phyloP scores from a whole-genome alignment of 768 basidiomycete species.

The Suillus alpinus region DNA sequence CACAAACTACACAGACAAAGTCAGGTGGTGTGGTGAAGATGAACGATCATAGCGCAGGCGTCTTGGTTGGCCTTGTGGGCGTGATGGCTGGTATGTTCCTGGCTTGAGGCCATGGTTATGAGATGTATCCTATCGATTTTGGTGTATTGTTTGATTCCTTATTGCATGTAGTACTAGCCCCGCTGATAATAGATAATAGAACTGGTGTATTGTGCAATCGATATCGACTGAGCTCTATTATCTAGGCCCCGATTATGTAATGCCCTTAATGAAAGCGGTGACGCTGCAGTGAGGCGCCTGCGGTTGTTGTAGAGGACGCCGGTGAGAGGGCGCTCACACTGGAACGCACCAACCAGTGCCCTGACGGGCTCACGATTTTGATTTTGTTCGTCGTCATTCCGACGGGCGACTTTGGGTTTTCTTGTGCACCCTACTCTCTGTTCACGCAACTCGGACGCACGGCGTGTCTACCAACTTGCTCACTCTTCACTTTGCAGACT shows the following conservation, averaged over 20 bases:
- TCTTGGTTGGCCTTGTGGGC: slow-evolving; percentile 20
- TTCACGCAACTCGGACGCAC: background rate
- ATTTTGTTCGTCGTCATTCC: background rate
- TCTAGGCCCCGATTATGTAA: background rate
- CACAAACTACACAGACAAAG: slow-evolving; percentile 17
- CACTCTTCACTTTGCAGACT: background rate
- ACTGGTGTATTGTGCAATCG: background rate
- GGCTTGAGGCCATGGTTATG: background rate
- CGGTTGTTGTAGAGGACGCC: background rate
- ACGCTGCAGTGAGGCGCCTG: background rate
- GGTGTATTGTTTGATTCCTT: background rate
- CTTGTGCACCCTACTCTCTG: background rate
- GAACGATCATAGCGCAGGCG: slow-evolving; percentile 23
- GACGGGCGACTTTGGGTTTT: background rate
- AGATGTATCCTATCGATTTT: background rate
- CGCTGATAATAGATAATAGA: background rate
- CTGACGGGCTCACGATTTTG: slow-evolving; percentile 4
- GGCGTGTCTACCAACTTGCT: background rate
- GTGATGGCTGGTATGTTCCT: slow-evolving; percentile 23
- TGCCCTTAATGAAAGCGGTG: background rate
- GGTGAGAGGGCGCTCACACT: background rate
- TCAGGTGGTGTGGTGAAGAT: slow-evolving; percentile 11
- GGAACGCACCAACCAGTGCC: background rate
- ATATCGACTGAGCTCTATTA: background rate
- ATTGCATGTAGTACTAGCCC: background rate